Conservation (phyloP, 2,329 filamentous ascomycete genomes). For the Gyromitra esculenta region DNA sequence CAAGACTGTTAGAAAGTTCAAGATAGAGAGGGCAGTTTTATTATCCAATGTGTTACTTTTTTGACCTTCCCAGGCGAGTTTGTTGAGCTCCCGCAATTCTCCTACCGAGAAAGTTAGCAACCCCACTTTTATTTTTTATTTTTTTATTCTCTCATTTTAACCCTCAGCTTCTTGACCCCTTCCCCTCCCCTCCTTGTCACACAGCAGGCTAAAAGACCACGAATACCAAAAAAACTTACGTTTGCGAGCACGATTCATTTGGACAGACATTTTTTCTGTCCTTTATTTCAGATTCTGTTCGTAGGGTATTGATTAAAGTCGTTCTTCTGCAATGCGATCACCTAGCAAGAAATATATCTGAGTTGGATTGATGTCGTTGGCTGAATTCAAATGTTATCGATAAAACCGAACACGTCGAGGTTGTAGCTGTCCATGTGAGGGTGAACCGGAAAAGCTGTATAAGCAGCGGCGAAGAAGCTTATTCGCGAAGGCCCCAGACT, state of each 20-base stretch:
- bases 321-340: conserved; percentile 29
- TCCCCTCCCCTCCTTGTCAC: neutral
- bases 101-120: conserved; percentile 65
- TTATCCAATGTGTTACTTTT: conserved; percentile 68
- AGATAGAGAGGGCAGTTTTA: conserved; percentile 13
- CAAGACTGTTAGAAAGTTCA: conserved; percentile 30
- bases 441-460: conserved; percentile 34
- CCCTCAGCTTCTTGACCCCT: neutral
- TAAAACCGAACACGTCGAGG: conserved; percentile 47
- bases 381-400: conserved; percentile 43
- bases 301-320: conserved; percentile 20
- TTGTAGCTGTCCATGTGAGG: conserved; percentile 45
- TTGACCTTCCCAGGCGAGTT: conserved; percentile 87
- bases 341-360: neutral
- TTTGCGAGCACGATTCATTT: conserved; percentile 55
- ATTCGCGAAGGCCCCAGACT: conserved; percentile 24
- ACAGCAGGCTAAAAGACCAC: conserved; percentile 21
- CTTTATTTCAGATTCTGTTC: conserved; percentile 16
- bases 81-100: conserved; percentile 89
- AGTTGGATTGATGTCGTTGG: conserved; percentile 14
- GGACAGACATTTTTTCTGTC: conserved; percentile 43
- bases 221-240: conserved; percentile 44
- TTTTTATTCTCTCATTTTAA: neutral
- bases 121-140: conserved; percentile 30
- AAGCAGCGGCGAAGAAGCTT: conserved; percentile 29